Base-by-base conservation (phyloP, 2,329 filamentous ascomycete genomes). In the Cladosporium sp. region DNA sequence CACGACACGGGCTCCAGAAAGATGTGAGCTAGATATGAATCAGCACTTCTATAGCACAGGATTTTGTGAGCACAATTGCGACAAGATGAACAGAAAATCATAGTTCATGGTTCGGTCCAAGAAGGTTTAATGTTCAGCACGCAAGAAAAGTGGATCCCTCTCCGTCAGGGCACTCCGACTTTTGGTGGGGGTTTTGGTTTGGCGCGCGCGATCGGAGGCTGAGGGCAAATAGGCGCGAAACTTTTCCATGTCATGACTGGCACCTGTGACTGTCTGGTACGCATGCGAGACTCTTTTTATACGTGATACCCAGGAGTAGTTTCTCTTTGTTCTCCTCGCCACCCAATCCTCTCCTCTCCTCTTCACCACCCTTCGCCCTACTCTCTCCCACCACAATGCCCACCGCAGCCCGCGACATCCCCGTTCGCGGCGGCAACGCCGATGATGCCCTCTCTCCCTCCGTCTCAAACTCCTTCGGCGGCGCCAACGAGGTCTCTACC, bases 401-500 rank as follows among this genome's bases (percentile, higher is more conserved):
- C 39, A 71, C 75, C 54, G 67, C 68, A 53, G 74, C 76, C 48
- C 68, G 70, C 64, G 70, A 76, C 66, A 78, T 78, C 64, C 76
- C 76, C 51, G 66, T 70, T 25, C 73, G 73, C 64, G 71, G 71
- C 63, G 70, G 68, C 67, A 65, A 67, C 65, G 59, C 48, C 54
- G 28, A 65, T 60, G 63, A 67, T 57, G 46, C 46, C 26, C 51
- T 54, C 28, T 61, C 66, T 39, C 13, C 32, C 21, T 71, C 73
- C 53, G 77, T 79, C 57, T 77, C 76, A 59, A 78, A 75, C 71
- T 77, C 74, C 30, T 77, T 70, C 64, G 71, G 69, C 56, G 70
- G 69, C 53, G 67, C 70, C 53, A 81, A 89, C 75, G 88, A 86
- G 75, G 81, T 93, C 68, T 93, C 91, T 34, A 88, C 86, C 57